Conservation (phyloP, 306 rosid species). For the Prunus persica region DNA sequence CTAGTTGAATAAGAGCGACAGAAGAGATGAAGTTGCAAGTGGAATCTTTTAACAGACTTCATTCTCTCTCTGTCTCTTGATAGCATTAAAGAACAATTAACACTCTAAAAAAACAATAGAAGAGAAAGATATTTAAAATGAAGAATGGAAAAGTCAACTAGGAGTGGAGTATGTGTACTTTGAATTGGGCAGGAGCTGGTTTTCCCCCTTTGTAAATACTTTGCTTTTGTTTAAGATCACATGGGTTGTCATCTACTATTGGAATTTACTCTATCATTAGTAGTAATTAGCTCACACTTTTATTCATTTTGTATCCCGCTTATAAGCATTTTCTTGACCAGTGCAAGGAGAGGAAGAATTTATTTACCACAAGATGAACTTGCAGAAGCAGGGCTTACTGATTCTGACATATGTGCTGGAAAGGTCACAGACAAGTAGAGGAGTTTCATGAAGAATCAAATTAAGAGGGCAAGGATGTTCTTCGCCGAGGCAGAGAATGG, state of each 20-base stretch:
- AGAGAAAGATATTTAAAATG: background rate
- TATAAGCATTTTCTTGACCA: conserved; percentile 8
- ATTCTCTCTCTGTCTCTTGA: background rate
- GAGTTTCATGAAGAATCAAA: conserved; percentile 78
- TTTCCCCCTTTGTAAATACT: too few relatives aligned
- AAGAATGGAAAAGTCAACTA: background rate
- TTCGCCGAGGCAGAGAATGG: conserved; percentile 90
- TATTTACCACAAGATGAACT: conserved; percentile 91
- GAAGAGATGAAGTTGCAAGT: too few relatives aligned
- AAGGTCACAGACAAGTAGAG: conserved; percentile 79
- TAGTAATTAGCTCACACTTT: background rate
- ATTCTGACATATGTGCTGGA: conserved; percentile 65
- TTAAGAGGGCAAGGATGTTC: conserved; percentile 80
- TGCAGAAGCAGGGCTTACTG: conserved; percentile 70
- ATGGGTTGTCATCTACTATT: too few relatives aligned
- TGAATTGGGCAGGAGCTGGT: background rate
- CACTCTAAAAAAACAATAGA: background rate
- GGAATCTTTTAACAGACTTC: too few relatives aligned
- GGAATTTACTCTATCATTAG: background rate
- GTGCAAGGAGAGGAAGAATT: conserved; percentile 90
- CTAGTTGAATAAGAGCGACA: too few relatives aligned
- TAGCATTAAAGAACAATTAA: background rate
- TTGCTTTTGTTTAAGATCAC: too few relatives aligned
- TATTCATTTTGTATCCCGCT: background rate
- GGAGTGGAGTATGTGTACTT: background rate